These are phyloP conservation scores for Xylariaceae sp. DNA, from an alignment of 2,329 filamentous ascomycete species.

Conservation along the genomic window DNA sequence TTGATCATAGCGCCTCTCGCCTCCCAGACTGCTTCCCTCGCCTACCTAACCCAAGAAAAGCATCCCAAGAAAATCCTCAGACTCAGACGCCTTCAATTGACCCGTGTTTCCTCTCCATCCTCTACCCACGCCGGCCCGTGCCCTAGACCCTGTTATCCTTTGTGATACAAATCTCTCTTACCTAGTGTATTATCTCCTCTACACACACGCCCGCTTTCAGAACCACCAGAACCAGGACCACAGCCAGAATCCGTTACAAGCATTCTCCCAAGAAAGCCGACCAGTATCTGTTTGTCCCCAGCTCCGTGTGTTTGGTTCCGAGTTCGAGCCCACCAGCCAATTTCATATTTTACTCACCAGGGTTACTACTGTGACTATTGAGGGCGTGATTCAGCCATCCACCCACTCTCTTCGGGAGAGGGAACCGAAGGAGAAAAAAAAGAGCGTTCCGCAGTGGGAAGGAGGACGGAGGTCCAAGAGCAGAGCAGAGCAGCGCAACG, in stretches of 20 bases:
- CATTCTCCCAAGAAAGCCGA: slow-evolving; percentile 3
- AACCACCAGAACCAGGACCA: slow-evolving; percentile 1
- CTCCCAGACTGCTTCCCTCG: not conserved
- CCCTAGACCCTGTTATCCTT: slow-evolving; percentile 10
- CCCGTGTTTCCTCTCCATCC: too few relatives aligned
- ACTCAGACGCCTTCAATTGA: not conserved
- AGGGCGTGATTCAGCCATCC: slow-evolving; percentile 21
- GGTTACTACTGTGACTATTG: slow-evolving; percentile 16
- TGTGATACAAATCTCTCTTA: slow-evolving; percentile 11
- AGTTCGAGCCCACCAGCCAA: slow-evolving; percentile 8
- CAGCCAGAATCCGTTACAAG: too few relatives aligned
- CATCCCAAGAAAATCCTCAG: too few relatives aligned
- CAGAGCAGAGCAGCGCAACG: slow-evolving; percentile 1
- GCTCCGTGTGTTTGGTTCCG: slow-evolving; percentile 14
- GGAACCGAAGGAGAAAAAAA: slow-evolving; percentile 5
- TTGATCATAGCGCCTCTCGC: not conserved
- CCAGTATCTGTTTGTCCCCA: slow-evolving; percentile 15
- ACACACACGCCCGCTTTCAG: slow-evolving; percentile 10
- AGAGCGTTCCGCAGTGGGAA: not conserved
- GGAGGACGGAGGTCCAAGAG: not conserved
- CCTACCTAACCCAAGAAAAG: not conserved
- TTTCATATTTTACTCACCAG: slow-evolving; percentile 13
- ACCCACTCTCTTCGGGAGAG: slow-evolving; percentile 13
- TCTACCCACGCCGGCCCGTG: not conserved
- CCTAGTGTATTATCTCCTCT: not conserved